phyloP scores from a whole-genome alignment of 176 grass and related monocot species.

The Eremochloa ophiuroides region DNA sequence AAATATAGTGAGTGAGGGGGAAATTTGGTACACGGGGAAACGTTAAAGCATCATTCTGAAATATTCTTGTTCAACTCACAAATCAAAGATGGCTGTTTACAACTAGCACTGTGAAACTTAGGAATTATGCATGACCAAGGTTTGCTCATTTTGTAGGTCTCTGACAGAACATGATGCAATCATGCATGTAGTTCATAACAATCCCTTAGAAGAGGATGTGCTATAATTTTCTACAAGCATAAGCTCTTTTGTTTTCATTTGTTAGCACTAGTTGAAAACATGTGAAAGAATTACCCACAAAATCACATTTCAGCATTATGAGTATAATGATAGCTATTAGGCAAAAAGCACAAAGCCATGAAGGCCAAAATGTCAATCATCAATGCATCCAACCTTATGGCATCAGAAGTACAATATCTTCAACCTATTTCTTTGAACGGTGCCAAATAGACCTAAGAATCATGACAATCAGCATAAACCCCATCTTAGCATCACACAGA shows the following conservation, averaged over 20 bases:
- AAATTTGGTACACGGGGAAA: background rate
- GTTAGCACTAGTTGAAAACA: background rate
- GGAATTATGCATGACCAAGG: background rate
- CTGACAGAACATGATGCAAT: background rate
- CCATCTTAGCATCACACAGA: background rate
- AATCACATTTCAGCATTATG: background rate
- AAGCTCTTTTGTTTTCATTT: background rate
- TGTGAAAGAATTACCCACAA: background rate
- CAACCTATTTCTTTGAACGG: background rate
- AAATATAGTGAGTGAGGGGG: background rate
- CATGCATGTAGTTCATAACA: background rate
- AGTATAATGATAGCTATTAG: background rate
- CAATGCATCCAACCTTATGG: background rate
- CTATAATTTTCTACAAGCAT: background rate
- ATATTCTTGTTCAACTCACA: background rate
- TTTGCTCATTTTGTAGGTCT: background rate
- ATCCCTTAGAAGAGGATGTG: background rate
- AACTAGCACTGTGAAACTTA: background rate
- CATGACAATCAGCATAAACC: conserved; percentile 15
- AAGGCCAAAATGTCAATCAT: background rate
- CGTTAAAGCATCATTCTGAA: background rate
- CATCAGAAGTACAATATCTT: background rate
- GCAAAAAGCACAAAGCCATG: background rate
- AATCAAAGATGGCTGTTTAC: background rate
- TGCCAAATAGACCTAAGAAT: conserved; percentile 7